Conservation (phyloP, 768 basidiomycete species). For the Naematelia aurantialba region DNA sequence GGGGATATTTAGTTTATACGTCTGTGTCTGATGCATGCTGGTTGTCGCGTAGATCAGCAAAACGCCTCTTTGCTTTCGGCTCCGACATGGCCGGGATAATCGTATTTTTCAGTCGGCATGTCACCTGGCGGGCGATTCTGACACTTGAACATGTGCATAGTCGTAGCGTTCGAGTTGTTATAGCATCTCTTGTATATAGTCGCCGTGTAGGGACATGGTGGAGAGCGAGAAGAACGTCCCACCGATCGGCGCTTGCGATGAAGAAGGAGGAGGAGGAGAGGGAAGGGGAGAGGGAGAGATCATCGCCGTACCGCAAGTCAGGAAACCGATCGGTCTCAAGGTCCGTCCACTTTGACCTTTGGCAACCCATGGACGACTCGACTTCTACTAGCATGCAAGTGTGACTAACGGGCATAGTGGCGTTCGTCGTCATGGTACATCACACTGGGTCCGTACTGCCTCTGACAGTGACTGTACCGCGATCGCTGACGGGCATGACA, state of each 20-base stretch:
- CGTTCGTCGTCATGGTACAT: constrained; percentile 32
- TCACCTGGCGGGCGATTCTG: background rate
- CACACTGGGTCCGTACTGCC: constrained; percentile 11
- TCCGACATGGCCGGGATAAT: background rate
- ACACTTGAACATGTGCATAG: too few relatives aligned
- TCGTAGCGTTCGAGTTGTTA: too few relatives aligned
- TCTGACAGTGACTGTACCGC: background rate
- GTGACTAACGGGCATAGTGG: constrained; percentile 15
- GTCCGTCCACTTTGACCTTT: too few relatives aligned
- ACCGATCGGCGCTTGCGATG: background rate
- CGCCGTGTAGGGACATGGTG: too few relatives aligned
- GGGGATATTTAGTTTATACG: constrained; percentile 23
- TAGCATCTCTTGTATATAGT: too few relatives aligned
- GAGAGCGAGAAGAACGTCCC: background rate
- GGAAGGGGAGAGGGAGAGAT: background rate
- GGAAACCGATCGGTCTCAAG: background rate
- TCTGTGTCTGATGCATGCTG: background rate
- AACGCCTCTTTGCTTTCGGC: background rate
- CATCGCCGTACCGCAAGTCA: background rate
- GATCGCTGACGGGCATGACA: background rate
- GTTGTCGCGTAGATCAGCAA: too few relatives aligned
- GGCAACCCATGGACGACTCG: too few relatives aligned
- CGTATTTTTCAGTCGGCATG: background rate
- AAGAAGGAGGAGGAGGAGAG: background rate
- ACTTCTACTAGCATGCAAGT: too few relatives aligned